A percentile compares a stretch with the other conserved stretches of the same genome.
phyloP scores from a whole-genome alignment of 768 basidiomycete species.

The Hemileccinum impolitum region DNA sequence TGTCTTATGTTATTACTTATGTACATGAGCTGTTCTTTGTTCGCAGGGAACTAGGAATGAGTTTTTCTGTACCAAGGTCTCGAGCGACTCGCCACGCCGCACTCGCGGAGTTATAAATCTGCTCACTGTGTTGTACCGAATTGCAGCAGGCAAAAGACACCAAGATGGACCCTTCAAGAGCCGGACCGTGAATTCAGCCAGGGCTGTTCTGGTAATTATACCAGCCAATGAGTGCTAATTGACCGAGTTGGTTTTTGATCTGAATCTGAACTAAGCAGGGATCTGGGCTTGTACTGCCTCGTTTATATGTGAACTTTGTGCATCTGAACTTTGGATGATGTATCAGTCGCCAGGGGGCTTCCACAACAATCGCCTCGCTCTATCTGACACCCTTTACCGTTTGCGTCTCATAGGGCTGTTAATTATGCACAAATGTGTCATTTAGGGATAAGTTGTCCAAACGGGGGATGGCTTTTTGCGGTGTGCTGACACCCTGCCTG shows the following conservation, averaged over 20 bases:
- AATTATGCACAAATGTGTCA: conserved; percentile 28
- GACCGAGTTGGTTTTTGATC: conserved; percentile 6
- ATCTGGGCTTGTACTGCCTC: conserved; percentile 22
- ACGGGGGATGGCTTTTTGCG: conserved; percentile 22
- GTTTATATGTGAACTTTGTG: conserved; percentile 24
- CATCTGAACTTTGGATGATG: conserved; percentile 13
- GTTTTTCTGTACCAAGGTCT: too few species aligned
- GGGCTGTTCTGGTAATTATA: conserved; percentile 25
- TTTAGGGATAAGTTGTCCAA: conserved; percentile 28
- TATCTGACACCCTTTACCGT: conserved; percentile 23
- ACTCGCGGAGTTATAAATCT: conserved; percentile 32
- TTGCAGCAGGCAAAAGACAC: neutral
- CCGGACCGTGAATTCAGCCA: conserved; percentile 8
- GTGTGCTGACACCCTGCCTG: conserved; percentile 25
- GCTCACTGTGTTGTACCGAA: neutral
- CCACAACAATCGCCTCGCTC: conserved; percentile 18
- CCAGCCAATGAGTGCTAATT: conserved; percentile 18
- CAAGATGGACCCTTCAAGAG: conserved; percentile 1
- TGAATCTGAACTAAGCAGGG: conserved; percentile 15
- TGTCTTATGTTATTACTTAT: conserved; percentile 14
- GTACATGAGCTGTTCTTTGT: conserved; percentile 10
- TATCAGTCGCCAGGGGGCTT: conserved; percentile 20
- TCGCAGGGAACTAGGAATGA: neutral
- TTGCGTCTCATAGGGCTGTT: conserved; percentile 28
- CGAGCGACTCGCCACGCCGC: conserved; percentile 19